Conservation (phyloP, 2,329 filamentous ascomycete genomes). For the Aspergillus sp. region DNA sequence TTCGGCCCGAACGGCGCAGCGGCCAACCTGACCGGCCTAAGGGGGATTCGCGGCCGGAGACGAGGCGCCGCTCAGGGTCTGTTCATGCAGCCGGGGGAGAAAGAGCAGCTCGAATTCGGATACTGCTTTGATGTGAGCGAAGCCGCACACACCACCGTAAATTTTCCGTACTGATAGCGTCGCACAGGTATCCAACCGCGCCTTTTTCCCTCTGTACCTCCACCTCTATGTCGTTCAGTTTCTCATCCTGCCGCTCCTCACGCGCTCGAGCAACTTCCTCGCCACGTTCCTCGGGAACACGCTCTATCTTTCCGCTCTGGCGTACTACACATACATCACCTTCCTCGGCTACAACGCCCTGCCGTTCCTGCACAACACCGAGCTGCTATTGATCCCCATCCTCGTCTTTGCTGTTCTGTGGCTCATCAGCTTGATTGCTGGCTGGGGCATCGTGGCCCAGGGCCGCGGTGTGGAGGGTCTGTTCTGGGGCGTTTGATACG, state of each 20-base stretch:
- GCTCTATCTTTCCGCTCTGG: slow-evolving; percentile 63
- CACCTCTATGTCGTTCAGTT: slow-evolving; percentile 67
- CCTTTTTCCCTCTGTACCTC: slow-evolving; percentile 66
- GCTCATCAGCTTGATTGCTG: slow-evolving; percentile 49
- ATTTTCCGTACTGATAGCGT: no score
- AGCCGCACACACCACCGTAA: no score
- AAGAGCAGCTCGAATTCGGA: slow-evolving; percentile 65
- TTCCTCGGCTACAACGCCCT: slow-evolving; percentile 69
- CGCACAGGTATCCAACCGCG: slow-evolving; percentile 58
- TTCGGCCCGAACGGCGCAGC: slow-evolving; percentile 54
- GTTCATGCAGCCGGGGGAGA: slow-evolving; percentile 55
- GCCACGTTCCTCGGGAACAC: slow-evolving; percentile 61
- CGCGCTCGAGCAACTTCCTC: slow-evolving; percentile 41
- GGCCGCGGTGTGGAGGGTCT: slow-evolving; percentile 42
- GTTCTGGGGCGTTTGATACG: slow-evolving; percentile 41
- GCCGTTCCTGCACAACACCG: slow-evolving; percentile 65
- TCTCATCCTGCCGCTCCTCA: slow-evolving; percentile 60
- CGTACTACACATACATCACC: slow-evolving; percentile 66
- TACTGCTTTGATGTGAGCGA: slow-evolving; percentile 65
- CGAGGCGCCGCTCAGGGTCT: slow-evolving; percentile 52
- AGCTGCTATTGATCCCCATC: slow-evolving; percentile 62
- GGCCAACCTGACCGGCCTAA: slow-evolving; percentile 44
- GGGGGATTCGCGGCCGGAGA: slow-evolving; percentile 46
- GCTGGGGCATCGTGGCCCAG: slow-evolving; percentile 45
- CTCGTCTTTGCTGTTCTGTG: slow-evolving; percentile 60